Evolutionary conservation across 78 protist genomes (phyloP).

Genomic region (Isochrysis galbana): DNA sequence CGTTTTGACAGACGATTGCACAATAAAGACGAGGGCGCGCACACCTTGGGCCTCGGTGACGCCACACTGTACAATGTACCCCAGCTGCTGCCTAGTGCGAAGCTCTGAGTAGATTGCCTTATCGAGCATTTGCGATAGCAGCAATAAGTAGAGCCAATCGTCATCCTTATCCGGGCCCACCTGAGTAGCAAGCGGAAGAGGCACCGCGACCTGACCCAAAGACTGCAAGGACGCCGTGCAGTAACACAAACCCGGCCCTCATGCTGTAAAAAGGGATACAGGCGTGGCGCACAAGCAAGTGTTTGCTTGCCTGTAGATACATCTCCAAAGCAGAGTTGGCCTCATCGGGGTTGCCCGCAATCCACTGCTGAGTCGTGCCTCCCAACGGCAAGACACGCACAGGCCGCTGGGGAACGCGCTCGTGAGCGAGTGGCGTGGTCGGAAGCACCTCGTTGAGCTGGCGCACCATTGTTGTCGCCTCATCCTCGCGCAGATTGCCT

Average conservation of each 20-base stretch:
- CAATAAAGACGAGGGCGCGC: not conserved
- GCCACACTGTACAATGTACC: not conserved
- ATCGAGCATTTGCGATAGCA: not conserved
- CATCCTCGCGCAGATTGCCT: not conserved
- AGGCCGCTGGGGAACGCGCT: not conserved
- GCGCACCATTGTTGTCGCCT: not conserved
- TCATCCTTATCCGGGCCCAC: not conserved
- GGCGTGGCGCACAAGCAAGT: no score
- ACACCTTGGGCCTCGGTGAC: not conserved
- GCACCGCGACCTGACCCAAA: no score
- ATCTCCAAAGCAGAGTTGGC: not conserved
- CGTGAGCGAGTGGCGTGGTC: not conserved
- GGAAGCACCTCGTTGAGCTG: not conserved
- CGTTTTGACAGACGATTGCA: not conserved
- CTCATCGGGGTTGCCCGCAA: not conserved
- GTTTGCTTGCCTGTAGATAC: not conserved
- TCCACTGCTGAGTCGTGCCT: not conserved
- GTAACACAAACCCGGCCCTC: no score
- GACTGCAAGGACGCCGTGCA: no score
- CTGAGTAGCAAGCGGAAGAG: no score
- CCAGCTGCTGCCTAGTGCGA: conserved; percentile 54
- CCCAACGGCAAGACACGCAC: not conserved
- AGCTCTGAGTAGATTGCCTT: conserved; percentile 17
- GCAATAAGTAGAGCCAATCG: not conserved
- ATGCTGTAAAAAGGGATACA: no score